A percentile compares a stretch with the other conserved stretches of the same genome.
phyloP scores from a whole-genome alignment of 164 flowering plant genomes.

The Euptelea pleiosperma region DNA sequence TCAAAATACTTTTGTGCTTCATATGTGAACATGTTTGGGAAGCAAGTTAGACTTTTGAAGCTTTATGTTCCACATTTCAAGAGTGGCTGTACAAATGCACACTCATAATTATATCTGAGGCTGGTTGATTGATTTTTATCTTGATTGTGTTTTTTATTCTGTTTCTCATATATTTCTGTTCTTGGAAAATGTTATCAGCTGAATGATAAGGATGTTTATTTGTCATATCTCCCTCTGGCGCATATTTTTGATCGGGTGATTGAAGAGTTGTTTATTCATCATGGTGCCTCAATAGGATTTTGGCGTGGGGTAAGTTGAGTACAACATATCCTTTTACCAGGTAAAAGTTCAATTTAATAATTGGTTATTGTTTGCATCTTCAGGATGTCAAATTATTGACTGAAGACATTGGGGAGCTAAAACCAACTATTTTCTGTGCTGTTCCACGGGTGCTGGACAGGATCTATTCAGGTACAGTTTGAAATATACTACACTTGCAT shows the following conservation, averaged over 20 bases:
- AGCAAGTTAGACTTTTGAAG: too few relatives aligned
- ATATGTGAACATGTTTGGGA: too few relatives aligned
- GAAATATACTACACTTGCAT: background rate
- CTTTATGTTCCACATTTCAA: too few relatives aligned
- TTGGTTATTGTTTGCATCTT: constrained; percentile 13
- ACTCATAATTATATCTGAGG: too few relatives aligned
- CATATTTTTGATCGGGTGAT: constrained; percentile 93
- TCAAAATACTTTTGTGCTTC: constrained; percentile 4
- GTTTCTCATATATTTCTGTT: background rate
- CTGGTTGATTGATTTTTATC: background rate
- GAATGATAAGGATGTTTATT: constrained; percentile 58
- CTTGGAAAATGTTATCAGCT: constrained; percentile 42
- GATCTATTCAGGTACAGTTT: constrained; percentile 63
- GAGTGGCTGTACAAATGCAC: too few relatives aligned
- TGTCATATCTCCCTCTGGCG: constrained; percentile 94
- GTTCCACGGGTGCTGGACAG: constrained; percentile 97
- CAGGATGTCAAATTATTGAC: constrained; percentile 88
- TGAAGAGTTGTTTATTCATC: constrained; percentile 68
- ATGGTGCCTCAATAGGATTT: constrained; percentile 92
- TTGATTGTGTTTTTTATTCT: too few relatives aligned
- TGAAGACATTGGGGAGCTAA: constrained; percentile 86
- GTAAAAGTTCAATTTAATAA: constrained; percentile 7
- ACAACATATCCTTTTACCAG: background rate
- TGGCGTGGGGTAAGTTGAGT: constrained; percentile 90
- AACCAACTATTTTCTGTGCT: constrained; percentile 86